Percentiles rank a stretch among this genome's conserved stretches.
Evolutionary conservation across 2,329 filamentous ascomycete species (phyloP).

Genomic region (Plectosphaerella cucumerina): DNA sequence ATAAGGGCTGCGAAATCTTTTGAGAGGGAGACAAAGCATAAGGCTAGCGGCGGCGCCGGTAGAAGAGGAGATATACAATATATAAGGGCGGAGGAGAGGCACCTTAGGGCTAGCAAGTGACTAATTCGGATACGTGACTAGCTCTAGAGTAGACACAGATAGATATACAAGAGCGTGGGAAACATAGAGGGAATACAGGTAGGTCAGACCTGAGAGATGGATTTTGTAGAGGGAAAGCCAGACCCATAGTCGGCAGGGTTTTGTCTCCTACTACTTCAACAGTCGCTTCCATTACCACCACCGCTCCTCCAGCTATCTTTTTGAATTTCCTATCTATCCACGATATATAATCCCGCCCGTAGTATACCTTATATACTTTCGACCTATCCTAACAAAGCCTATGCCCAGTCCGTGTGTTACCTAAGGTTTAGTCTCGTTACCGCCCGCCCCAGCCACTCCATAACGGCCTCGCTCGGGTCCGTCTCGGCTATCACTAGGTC

Average conservation of each 20-base stretch:
- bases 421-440: background rate
- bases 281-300: too few relatives aligned
- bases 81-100: conserved; percentile 38
- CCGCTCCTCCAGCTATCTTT: too few relatives aligned
- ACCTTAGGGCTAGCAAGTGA: conserved; percentile 33
- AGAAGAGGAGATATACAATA: conserved; percentile 40
- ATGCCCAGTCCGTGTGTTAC: too few relatives aligned
- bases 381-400: too few relatives aligned
- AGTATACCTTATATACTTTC: too few relatives aligned
- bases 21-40: conserved; percentile 57
- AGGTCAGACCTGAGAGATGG: conserved; percentile 8
- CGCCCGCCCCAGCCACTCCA: background rate
- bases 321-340: too few relatives aligned
- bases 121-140: conserved; percentile 39
- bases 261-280: too few relatives aligned
- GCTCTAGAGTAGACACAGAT: too few relatives aligned
- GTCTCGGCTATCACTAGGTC: background rate
- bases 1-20: conserved; percentile 67
- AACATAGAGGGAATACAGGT: conserved; percentile 38
- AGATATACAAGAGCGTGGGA: conserved; percentile 44
- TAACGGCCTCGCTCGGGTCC: background rate
- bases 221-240: conserved; percentile 8
- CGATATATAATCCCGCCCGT: too few relatives aligned
- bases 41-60: conserved; percentile 55
- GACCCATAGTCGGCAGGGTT: conserved; percentile 12